A percentile compares a stretch with the other conserved stretches of the same genome.
Conservation (phyloP, 1,284 basidiomycete species). For the Dichomitus squalens region DNA sequence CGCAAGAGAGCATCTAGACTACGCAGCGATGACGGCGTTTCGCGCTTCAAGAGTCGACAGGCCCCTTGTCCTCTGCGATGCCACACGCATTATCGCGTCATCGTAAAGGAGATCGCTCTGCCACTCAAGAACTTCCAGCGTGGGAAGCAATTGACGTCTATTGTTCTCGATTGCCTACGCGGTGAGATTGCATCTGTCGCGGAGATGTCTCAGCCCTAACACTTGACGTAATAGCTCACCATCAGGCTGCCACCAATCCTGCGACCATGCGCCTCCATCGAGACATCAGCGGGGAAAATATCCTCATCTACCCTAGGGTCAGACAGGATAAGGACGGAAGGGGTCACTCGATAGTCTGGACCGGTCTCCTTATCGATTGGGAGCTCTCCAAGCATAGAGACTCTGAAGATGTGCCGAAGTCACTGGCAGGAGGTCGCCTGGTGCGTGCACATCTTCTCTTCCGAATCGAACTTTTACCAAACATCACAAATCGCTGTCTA, state of each 20-base stretch:
- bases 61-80: background rate
- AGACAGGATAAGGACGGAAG: background rate
- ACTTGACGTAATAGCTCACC: background rate
- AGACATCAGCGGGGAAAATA: slow-evolving; percentile 7
- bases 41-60: background rate
- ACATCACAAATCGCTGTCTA: background rate
- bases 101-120: slow-evolving; percentile 1
- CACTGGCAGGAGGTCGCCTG: background rate
- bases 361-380: slow-evolving; percentile 7
- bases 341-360: background rate
- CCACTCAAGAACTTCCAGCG: background rate
- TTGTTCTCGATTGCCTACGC: background rate
- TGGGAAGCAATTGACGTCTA: background rate
- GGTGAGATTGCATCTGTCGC: background rate
- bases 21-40: background rate
- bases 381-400: slow-evolving; percentile 1
- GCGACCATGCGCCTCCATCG: background rate
- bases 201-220: background rate
- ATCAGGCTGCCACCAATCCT: background rate
- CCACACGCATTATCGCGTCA: slow-evolving; percentile 12
- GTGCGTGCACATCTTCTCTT: background rate
- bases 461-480: background rate
- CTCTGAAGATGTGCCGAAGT: background rate
- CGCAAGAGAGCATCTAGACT: background rate
- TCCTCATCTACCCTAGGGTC: background rate